Base-by-base conservation (phyloP, 2,329 filamentous ascomycete species). In the Xylaria sp. region DNA sequence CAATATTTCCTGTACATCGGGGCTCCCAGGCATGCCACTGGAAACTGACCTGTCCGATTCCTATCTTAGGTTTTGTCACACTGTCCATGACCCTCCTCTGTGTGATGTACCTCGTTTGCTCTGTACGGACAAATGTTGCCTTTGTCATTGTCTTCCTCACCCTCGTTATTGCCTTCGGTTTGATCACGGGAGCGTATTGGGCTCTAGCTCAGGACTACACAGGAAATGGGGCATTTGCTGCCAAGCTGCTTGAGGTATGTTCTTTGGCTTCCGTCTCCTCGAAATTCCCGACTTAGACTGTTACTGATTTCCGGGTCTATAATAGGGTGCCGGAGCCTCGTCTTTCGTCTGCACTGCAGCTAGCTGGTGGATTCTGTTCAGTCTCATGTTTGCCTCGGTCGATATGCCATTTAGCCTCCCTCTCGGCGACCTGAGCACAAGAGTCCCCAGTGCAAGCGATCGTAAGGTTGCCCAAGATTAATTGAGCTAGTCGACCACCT, bases 131-230 rank as follows among this genome's bases (percentile, higher is more conserved):
- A 29, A 93, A 93, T 73, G 58, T 91, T 9, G 81, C 86, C 73
- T 91, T 92, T 75, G 83, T 90, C 67, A 67, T 86, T 57, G 89
- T 93, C 74, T 92, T 92, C 79, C 70, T 87, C 61, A 80, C 79
- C 1, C 81, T 92, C n/a, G 74, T 84, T 17, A 71, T 86, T 11
- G 78, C 81, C 2, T 90, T 92, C 71, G 72, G 75, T 11, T 77
- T 87, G 25, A 79, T 92, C 31, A 81, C 88, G 0, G 87, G 80
- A 2, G 81, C 82, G 0, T 90, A 87, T 74, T 89, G 84, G 80
- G 74, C 83, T 17, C 69, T 82, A 8, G 86, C 86, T 3, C 66
- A 76, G 17, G 76, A 75, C 3, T 73, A 75, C n/a, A 49, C 64
- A 0, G 76, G 71, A 0, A 74, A 78, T 27, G 65, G 68, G 0